These are phyloP conservation scores for Eimeria falciformis DNA, from an alignment of 169 alveolate species.

Conservation along the genomic window DNA sequence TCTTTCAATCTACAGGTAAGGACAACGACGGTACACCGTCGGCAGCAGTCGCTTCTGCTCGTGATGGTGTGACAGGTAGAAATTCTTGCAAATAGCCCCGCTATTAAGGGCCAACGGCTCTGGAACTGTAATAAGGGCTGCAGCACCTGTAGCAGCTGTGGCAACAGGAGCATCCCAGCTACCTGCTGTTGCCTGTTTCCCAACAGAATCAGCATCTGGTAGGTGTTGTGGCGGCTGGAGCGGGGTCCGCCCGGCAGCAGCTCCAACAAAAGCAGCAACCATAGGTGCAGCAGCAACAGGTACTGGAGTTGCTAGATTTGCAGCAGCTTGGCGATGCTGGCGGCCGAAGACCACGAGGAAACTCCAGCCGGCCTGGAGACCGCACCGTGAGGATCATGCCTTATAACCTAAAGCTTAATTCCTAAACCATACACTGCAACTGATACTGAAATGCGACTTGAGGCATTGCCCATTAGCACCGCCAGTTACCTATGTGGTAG, in stretches of 20 bases:
- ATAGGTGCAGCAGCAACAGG: background rate
- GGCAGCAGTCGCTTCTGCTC: too few relatives aligned
- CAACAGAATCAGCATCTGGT: background rate
- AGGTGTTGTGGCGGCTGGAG: background rate
- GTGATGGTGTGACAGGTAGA: too few relatives aligned
- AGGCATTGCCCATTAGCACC: too few relatives aligned
- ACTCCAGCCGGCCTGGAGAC: background rate
- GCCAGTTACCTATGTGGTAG: too few relatives aligned
- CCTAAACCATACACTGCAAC: constrained; percentile 17
- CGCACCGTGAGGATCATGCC: background rate
- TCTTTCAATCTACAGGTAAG: too few relatives aligned
- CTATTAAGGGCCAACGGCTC: too few relatives aligned
- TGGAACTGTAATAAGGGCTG: background rate
- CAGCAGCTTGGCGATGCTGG: background rate
- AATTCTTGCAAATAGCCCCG: too few relatives aligned
- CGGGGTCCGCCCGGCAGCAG: background rate
- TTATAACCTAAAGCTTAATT: constrained; percentile 9
- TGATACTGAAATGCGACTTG: too few relatives aligned
- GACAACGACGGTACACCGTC: too few relatives aligned
- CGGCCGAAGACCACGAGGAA: background rate
- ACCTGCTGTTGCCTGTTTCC: too few relatives aligned
- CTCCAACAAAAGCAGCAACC: constrained; percentile 22
- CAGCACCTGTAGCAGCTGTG: background rate
- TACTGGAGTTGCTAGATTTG: background rate
- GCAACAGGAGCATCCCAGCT: too few relatives aligned